Evolutionary conservation across 2,329 filamentous ascomycete species (phyloP).

Genomic region (Alternaria solani): DNA sequence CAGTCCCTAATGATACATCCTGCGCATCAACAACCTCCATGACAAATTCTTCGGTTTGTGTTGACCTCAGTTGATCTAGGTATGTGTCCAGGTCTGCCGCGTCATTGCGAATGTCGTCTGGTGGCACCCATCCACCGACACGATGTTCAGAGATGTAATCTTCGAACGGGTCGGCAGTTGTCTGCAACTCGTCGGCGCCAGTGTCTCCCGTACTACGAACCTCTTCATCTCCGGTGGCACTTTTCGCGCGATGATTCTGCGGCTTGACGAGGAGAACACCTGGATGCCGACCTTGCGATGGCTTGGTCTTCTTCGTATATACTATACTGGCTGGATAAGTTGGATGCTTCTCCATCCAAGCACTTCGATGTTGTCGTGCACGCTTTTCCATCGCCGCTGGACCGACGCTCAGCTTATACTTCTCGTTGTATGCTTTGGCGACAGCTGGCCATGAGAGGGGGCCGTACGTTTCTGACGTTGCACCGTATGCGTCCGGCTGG

Average conservation of each 20-base stretch:
- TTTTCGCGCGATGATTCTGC: neutral
- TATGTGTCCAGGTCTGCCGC: conserved; percentile 10
- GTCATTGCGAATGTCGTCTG: conserved; percentile 12
- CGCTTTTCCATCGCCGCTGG: conserved; percentile 24
- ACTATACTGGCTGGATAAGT: conserved; percentile 12
- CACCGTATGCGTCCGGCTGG: conserved; percentile 16
- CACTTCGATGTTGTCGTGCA: conserved; percentile 9
- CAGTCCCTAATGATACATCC: neutral
- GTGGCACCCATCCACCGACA: conserved; percentile 14
- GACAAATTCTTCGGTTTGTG: neutral
- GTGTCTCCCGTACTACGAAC: neutral
- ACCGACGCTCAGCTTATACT: conserved; percentile 5
- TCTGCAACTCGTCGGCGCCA: neutral
- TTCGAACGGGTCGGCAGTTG: neutral
- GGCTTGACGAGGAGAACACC: neutral
- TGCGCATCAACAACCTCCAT: conserved; percentile 8
- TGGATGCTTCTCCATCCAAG: conserved; percentile 13
- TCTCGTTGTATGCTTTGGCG: conserved; percentile 17
- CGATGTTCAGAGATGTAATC: neutral
- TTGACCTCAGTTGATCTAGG: neutral
- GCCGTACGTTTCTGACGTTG: conserved; percentile 14
- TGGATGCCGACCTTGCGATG: neutral
- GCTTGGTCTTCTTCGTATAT: conserved; percentile 11
- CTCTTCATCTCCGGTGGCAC: neutral
- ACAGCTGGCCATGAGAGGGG: conserved; percentile 14